Conservation (phyloP, 2,329 filamentous ascomycete genomes). For the Beauveria varroae region DNA sequence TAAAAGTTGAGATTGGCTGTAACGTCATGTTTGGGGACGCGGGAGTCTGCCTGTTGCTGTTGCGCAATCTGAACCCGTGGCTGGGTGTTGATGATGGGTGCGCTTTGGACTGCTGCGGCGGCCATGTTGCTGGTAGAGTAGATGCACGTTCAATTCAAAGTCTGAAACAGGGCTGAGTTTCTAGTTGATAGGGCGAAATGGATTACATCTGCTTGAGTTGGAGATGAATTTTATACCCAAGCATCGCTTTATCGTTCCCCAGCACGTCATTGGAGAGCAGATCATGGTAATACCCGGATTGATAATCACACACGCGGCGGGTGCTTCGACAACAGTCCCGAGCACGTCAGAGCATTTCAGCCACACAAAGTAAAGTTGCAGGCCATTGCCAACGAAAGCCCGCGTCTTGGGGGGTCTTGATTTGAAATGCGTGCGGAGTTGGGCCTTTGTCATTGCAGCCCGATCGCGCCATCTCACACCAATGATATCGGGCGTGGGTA, state of each 20-base stretch:
- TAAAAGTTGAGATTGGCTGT: constrained; percentile 30
- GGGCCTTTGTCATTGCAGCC: not conserved
- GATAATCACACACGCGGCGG: constrained; percentile 17
- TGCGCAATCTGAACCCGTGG: constrained; percentile 10
- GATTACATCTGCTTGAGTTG: not conserved
- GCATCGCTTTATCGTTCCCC: constrained; percentile 7
- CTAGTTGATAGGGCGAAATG: too few relatives aligned
- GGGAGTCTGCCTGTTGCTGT: not conserved
- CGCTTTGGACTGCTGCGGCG: constrained; percentile 17
- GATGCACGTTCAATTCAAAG: not conserved
- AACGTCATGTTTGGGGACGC: constrained; percentile 21
- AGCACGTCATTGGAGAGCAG: constrained; percentile 19
- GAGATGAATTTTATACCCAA: not conserved
- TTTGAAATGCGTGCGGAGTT: constrained; percentile 12
- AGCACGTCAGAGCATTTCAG: not conserved
- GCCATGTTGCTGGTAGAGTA: constrained; percentile 15
- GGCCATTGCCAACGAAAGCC: not conserved
- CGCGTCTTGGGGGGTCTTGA: not conserved
- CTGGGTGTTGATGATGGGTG: constrained; percentile 6
- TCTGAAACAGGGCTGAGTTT: too few relatives aligned
- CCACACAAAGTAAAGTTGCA: not conserved
- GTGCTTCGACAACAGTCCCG: not conserved
- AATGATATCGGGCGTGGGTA: not conserved
- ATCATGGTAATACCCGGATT: constrained; percentile 14
- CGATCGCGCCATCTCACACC: constrained; percentile 6